A percentile compares a stretch with the other conserved stretches of the same genome.
Conservation (phyloP, 331 rosid genomes). For the Rosa hybrid region DNA sequence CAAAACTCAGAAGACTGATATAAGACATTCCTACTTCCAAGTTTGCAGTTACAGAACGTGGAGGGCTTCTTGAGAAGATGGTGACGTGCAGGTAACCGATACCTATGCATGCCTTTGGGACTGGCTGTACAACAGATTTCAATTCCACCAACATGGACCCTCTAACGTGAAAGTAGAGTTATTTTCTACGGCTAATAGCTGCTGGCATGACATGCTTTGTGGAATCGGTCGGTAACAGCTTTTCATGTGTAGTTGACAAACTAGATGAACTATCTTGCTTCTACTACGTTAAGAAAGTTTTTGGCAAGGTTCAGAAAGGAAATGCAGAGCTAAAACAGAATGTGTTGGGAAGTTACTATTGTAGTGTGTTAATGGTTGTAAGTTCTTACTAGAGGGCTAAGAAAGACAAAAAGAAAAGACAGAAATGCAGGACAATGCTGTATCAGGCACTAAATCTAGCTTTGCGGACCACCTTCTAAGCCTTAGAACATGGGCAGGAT, state of each 20-base stretch:
- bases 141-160: background rate
- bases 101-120: background rate
- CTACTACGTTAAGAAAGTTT: background rate
- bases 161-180: background rate
- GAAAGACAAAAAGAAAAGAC: slow-evolving; percentile 26
- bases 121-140: background rate
- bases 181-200: background rate
- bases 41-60: slow-evolving; percentile 45
- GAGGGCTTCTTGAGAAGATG: slow-evolving; percentile 18
- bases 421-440: slow-evolving; percentile 37
- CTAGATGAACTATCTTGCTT: too few relatives aligned
- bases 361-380: background rate
- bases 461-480: slow-evolving; percentile 30
- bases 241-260: background rate
- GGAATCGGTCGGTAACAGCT: background rate
- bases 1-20: background rate
- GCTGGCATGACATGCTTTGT: background rate
- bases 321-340: background rate
- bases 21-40: slow-evolving; percentile 18
- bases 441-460: slow-evolving; percentile 30
- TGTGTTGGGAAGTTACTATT: background rate
- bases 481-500: slow-evolving; percentile 38
- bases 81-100: slow-evolving; percentile 23
- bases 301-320: background rate
- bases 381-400: slow-evolving; percentile 9